Evolutionary conservation across 257 asterid species (phyloP), one percentile per base, ranked within the genome.

Genomic region (Coffea eugenioides): DNA sequence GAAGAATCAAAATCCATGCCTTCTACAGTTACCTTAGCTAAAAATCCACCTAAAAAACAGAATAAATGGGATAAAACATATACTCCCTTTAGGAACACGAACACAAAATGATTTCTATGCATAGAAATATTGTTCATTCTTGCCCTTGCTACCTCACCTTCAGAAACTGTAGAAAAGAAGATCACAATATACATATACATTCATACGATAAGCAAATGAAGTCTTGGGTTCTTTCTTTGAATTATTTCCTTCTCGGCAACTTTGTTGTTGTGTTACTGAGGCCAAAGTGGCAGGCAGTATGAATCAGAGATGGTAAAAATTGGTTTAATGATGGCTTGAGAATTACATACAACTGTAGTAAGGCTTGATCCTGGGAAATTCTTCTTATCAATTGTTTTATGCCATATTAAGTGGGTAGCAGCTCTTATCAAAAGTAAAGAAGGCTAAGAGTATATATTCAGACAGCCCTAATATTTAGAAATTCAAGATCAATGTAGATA

Each of bases 11-110:
- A 64, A 56, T 82, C 84, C 25, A 77, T 80, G 73, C 79, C 83
- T 82, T 56, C 52, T 27, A 90, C 71, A 0, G 69, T 25, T 82
- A 86, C 85, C 45, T 72, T 31, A 0, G 90, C 83, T n/a, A 51
- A 1, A 77, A 85, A 90, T 62, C 86, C 82, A 78, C 88, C 93
- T 90, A 27, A 5, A 31, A 76, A 54, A 31, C 11, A n/a, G 20
- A 77, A 68, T 31, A 6, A 5, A 8, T 16, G n/a, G 8, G 8
- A 39, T 59, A 5, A 59, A 14, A 20, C 10, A 59, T 15, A 34
- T 20, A 75, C 23, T 61, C 13, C 52, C 57, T 5, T 27, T 14
- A 39, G 9, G 59, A 1, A 41, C 16, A 41, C 21, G 2, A 23
- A 69, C 18, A 27, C 43, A 64, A 25, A 62, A 5, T 4, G 8